phyloP scores from a whole-genome alignment of 2,329 filamentous ascomycete species.

The Cyclaneusma minus region DNA sequence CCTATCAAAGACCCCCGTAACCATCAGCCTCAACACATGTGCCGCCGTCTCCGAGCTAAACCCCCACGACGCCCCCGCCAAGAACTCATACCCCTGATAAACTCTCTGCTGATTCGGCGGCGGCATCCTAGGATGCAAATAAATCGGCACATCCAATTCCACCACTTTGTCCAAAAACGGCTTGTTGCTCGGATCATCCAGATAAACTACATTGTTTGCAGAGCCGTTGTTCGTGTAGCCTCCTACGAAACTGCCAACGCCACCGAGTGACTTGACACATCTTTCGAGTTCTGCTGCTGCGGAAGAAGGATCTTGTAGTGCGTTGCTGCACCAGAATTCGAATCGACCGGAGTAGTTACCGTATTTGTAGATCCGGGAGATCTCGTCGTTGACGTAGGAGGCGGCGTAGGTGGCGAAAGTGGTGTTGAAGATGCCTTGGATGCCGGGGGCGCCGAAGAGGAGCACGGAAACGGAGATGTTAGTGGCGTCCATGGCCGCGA shows the following conservation, averaged over 20 bases:
- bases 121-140: slow-evolving; percentile 4
- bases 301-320: slow-evolving; percentile 7
- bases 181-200: slow-evolving; percentile 3
- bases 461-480: slow-evolving; percentile 8
- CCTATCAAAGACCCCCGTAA: slow-evolving; percentile 9
- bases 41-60: slow-evolving; percentile 6
- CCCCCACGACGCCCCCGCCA: slow-evolving; percentile 1
- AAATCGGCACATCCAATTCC: slow-evolving; percentile 5
- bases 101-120: slow-evolving; percentile 1
- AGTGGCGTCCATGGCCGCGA: slow-evolving; percentile 8
- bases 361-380: slow-evolving; percentile 6
- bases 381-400: slow-evolving; percentile 8
- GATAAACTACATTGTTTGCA: slow-evolving; percentile 1
- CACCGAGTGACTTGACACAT: slow-evolving; percentile 7
- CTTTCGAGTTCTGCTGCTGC: slow-evolving; percentile 10
- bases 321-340: slow-evolving; percentile 9
- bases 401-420: slow-evolving; percentile 6
- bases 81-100: not conserved
- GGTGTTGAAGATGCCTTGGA: slow-evolving; percentile 11
- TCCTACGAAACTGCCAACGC: slow-evolving; percentile 6
- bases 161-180: slow-evolving; percentile 3
- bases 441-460: slow-evolving; percentile 6
- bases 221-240: slow-evolving; percentile 1
- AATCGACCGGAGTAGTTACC: slow-evolving; percentile 9
- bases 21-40: slow-evolving; percentile 10